Evolutionary conservation across 192 early-diverging fungal species (phyloP), one percentile per base, ranked within the genome.

Genomic region (Entomortierella chlamydospora): DNA sequence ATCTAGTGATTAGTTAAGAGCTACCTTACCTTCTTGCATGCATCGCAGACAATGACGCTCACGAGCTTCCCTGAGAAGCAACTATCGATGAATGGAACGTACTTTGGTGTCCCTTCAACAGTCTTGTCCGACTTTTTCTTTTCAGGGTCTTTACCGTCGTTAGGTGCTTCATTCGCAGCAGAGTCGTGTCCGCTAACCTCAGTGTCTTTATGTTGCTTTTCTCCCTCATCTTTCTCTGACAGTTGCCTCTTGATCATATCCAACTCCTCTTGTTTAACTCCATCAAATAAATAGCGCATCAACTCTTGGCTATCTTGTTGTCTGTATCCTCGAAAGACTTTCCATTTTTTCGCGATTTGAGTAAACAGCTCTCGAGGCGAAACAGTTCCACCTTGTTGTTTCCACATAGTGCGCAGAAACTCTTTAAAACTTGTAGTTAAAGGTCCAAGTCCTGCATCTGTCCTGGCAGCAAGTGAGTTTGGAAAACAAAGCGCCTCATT

Each of bases 241-340:
- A 70, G 33, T 26, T 70, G 67, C 1, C 68, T 45, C 52, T 79
- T 79, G 68, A 79, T 70, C 61, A 79, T 41, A 54, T 73, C 68
- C 7, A 74, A 9, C 45, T 90, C 89, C 61, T 93, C 92, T 37
- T 88, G 83, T 50, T 81, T 78, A 12, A 94, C 76, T 1, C 82
- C 89, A 61, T 91, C 92, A 56, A 93, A 61, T 20, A 94, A 69
- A 55, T 85, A 82, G 6, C 92, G 85, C 80, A 94, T 82, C 28
- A 94, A 76, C 65, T 94, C 93, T 26, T 94, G 93, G 29, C 85
- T 86, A 66, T 94, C 93, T 63, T 94, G 92, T 70, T 94, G 90
- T 15, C 72, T 57, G 70, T 84, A 87, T 33, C 72, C 77, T 6
- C 82, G 81, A 66, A 93, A 93, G 22, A 88, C 77, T 22, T 76